Base-by-base conservation (phyloP, 257 asterid genomes). In the Solanum appendiculatum region DNA sequence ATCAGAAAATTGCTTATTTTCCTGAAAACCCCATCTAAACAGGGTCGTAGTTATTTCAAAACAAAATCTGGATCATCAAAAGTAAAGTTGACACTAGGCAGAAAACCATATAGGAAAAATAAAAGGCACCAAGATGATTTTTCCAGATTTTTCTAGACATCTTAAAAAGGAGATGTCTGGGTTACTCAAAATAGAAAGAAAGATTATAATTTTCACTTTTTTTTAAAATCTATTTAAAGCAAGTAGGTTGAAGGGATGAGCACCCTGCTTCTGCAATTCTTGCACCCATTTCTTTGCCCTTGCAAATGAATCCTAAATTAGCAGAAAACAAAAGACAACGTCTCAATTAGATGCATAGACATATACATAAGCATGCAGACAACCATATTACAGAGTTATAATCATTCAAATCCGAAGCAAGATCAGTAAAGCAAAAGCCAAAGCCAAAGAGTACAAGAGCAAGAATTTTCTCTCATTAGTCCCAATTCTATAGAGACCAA, bases 241-340 rank as follows among this genome's bases (percentile, higher is more conserved):
- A 51, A 44, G 13, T 74, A 34, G 60, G 44, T 5, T 39, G 84
- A 72, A 69, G 8, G 46, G 54, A 82, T 85, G 82, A 87, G 88
- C 82, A 97, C 98, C 99, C 94, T 95, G 99, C 91, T 96, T 96
- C 88, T 94, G 98, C 87, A 97, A 92, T 92, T 95, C 98, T 91
- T 95, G 97, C 89, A 97, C 98, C 99, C 99, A 97, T 90, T 97
- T 97, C 93, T 97, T 97, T 48, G 99, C 99, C 87, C 95, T 92
- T 77, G 88, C 86, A 91, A 94, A 97, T 1, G 98, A 97, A 85
- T 96, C 98, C 98, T 97, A 86, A 80, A 48, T 66, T 70, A 25
- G 27, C 80, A 91, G 73, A 81, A 87, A 83, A 68, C 54, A 90
- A 77, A 86, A 64, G 40, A 37, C 33, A 36, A 68, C n/a, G 88